Evolutionary conservation across 805 yeast species (phyloP), one percentile per base, ranked within the genome.

Genomic region (Cyberlindnera mycetangii): DNA sequence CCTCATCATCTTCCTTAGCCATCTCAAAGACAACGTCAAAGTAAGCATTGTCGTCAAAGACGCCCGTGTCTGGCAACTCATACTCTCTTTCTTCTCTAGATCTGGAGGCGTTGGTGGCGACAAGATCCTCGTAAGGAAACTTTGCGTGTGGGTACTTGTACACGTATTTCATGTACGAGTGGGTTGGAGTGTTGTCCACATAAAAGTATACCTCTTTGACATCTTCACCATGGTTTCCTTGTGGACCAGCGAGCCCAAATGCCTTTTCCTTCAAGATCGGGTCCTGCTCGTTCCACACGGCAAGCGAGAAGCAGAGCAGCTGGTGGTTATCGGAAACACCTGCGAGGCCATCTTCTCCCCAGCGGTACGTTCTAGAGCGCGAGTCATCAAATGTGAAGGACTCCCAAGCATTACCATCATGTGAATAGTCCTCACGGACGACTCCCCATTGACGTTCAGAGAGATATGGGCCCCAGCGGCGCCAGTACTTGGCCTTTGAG

Each of bases 321-420:
- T 87, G 96, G 59, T 85, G 89, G 49, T 85, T 79, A 61, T 89
- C 97, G 49, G 86, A 78, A 17, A 87, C 83, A 39, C 97, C 97
- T 10, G 92, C 95, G 54, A 89, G 69, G 2, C 97, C 97, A 62
- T 89, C 97, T 64, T 90, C 97, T 33, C 96, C 96, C 97, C 97
- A 89, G 35, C 97, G 73, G 62, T 85, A 89, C 12, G 87, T 79
- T 52, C 97, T 71, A 18, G 89, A 78, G 48, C 80, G 73, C 2
- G 95, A 84, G 49, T 87, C 89, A 48, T 87, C 95, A 62, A 88
- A 89, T 7, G 95, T 87, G 65, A 89, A 89, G 54, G 80, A 79
- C 31, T 79, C 74, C 97, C 97, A 89, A 4, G 96, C 96, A 54
- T 89, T 89, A 34, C 97, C 97, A 53, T 81, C 76, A 40, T 66